These are phyloP conservation scores for Pichia nakasei DNA, from an alignment of 805 yeast genomes.

Conservation along the genomic window DNA sequence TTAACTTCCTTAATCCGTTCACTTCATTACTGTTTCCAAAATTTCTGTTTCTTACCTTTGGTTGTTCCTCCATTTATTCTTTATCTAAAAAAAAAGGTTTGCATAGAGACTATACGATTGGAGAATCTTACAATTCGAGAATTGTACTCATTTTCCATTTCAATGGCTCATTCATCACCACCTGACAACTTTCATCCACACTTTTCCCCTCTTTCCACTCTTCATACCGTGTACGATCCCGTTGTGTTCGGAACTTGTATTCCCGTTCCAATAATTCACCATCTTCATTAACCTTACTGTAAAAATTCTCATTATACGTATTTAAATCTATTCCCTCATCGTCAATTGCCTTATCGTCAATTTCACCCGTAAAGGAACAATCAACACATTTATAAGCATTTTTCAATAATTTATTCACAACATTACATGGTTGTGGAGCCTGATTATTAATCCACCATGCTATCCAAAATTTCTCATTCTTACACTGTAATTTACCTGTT, in stretches of 20 bases:
- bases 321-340: not conserved
- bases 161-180: constrained; percentile 15
- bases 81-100: no score
- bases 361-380: constrained; percentile 7
- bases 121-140: no score
- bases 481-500: constrained; percentile 1
- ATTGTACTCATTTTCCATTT: constrained; percentile 22
- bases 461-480: constrained; percentile 17
- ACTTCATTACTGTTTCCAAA: not conserved
- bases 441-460: constrained; percentile 28
- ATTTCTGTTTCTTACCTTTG: not conserved
- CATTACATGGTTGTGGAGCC: constrained; percentile 23
- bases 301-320: not conserved
- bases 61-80: no score
- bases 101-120: no score
- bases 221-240: no score
- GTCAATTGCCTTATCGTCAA: not conserved
- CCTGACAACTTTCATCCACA: not conserved
- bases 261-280: no score
- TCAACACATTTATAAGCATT: constrained; percentile 39
- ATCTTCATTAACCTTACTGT: no score
- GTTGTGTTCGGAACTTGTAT: no score
- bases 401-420: constrained; percentile 39
- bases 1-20: not conserved
- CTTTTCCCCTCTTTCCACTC: no score